phyloP scores from a whole-genome alignment of 139 green algal genomes.

The Chlamydomonas asymmetrica region DNA sequence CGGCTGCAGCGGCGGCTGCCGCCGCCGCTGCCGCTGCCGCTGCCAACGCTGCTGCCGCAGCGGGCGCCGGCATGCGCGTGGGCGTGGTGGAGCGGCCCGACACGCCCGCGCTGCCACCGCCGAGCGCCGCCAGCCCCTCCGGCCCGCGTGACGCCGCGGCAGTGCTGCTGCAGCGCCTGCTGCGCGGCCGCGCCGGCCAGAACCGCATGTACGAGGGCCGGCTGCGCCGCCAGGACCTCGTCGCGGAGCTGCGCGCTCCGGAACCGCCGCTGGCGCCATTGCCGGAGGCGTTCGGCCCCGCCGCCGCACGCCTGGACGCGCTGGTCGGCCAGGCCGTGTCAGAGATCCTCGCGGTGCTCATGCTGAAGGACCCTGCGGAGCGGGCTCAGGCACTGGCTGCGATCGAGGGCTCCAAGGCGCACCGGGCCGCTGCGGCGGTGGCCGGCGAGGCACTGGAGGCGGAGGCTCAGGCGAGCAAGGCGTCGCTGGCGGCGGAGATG shows the following conservation, averaged over 20 bases:
- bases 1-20: not conserved
- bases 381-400: conserved; percentile 16
- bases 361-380: not conserved
- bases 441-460: not conserved
- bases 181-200: conserved; percentile 79
- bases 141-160: conserved; percentile 38
- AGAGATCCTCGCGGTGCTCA: conserved; percentile 8
- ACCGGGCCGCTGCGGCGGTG: not conserved
- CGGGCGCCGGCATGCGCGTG: not conserved
- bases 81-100: conserved; percentile 36
- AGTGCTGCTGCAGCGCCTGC: conserved; percentile 76
- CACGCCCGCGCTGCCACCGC: conserved; percentile 39
- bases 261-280: not conserved
- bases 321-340: conserved; percentile 31
- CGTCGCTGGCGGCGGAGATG: not conserved
- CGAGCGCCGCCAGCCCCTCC: conserved; percentile 6
- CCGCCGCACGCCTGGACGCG: conserved; percentile 26
- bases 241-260: conserved; percentile 52
- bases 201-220: conserved; percentile 74
- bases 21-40: not conserved
- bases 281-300: conserved; percentile 20
- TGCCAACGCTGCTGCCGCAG: not conserved
- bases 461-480: not conserved
- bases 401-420: not conserved
- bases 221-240: conserved; percentile 55